phyloP scores from a whole-genome alignment of 2,329 filamentous ascomycete genomes.

The Elsinoe ampelina region DNA sequence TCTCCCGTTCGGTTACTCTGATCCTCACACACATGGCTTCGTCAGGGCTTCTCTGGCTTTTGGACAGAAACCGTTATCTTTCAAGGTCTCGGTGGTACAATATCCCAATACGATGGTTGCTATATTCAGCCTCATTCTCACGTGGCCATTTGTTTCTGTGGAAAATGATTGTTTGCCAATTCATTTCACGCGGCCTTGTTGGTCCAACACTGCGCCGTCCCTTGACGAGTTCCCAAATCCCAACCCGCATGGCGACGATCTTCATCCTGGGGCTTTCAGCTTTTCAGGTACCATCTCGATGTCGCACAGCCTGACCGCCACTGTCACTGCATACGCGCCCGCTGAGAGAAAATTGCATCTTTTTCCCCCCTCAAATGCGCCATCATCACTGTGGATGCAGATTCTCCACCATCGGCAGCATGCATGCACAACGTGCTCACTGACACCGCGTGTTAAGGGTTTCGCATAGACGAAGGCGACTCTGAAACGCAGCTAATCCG shows the following conservation, averaged over 20 bases:
- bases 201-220: not conserved
- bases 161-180: not conserved
- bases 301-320: not conserved
- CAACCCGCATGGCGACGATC: not conserved
- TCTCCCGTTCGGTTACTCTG: slow-evolving; percentile 4
- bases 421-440: not conserved
- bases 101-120: not conserved
- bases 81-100: not conserved
- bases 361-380: no score
- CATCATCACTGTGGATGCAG: no score
- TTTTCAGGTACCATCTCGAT: not conserved
- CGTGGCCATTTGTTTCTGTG: not conserved
- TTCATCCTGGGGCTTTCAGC: not conserved
- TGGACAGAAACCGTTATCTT: not conserved
- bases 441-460: not conserved
- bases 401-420: no score
- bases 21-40: slow-evolving; percentile 10
- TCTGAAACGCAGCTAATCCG: slow-evolving; percentile 8
- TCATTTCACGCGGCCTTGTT: no score
- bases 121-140: slow-evolving; percentile 4
- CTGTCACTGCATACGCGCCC: not conserved
- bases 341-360: not conserved
- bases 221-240: not conserved
- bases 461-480: slow-evolving; percentile 3
- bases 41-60: not conserved